Base-by-base conservation (phyloP, 2,329 filamentous ascomycete genomes). In the Bertia moriformis region DNA sequence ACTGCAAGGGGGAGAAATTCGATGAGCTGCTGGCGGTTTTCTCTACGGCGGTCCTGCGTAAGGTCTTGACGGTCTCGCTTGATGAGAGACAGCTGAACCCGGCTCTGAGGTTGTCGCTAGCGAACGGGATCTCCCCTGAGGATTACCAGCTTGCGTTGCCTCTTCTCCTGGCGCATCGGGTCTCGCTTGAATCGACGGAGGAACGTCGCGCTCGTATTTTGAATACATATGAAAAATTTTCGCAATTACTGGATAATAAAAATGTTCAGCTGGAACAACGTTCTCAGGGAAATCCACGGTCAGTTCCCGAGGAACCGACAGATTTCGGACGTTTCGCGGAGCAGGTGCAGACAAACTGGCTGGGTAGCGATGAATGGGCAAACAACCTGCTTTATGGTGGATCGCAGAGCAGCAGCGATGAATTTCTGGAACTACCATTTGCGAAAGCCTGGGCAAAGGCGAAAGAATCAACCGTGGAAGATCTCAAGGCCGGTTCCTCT, bases 1-100 rank as follows among this genome's bases (percentile, higher is more conserved):
- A 80, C 41, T 80, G 75, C 52, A 73, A 70, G 45, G 74, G 73
- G 14, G 72, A 77, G 19, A 74, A 70, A 49, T 72, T 78, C 50
- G 72, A 69, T 48, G 74, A 79, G 49, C 45, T 78, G 3, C 60
- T 78, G 17, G 61, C 69, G 4, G 52, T 62, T 1, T 78, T 80
- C 49, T 76, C 74, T 0, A 67, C 66, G 5, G 54, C 63, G 1
- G 71, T 77, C 7, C 50, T 79, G 39, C 63, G 66, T 40, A 73
- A 69, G 49, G 49, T 59, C 2, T 41, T 68, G 3, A 50, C 52
- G 37, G 38, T 18, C 12, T 35, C 51, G 22, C 38, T 39, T 46
- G 45, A 36, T 37, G 46, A 50, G n/a, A 44, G 45, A 39, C 40
- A 46, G 27, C 50, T 49, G 38, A 58, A 53, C 36, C 45, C 47